Conservation (phyloP, 2,329 filamentous ascomycete species). For the Xylaria sp. region DNA sequence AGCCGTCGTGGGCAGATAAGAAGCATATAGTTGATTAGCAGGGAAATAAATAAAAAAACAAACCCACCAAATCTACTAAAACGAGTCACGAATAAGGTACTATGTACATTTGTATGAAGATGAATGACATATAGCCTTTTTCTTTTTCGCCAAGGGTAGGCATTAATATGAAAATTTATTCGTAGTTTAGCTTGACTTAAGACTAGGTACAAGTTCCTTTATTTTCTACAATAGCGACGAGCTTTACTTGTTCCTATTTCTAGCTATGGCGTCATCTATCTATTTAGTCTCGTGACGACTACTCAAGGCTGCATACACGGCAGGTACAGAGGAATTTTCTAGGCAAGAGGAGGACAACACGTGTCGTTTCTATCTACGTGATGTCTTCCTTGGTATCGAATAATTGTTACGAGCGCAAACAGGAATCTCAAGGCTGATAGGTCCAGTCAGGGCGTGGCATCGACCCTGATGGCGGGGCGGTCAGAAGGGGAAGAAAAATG, state of each 20-base stretch:
- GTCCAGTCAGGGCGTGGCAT: neutral
- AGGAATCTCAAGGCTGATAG: neutral
- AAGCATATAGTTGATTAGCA: constrained; percentile 67
- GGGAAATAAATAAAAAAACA: constrained; percentile 10
- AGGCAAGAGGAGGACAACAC: neutral
- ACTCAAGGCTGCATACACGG: neutral
- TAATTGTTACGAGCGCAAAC: neutral
- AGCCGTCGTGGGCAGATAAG: constrained; percentile 72
- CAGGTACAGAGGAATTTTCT: neutral
- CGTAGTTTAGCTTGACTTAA: too few species aligned
- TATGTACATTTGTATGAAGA: neutral
- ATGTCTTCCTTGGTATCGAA: neutral
- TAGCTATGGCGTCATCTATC: constrained; percentile 16
- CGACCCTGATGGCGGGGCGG: constrained; percentile 32
- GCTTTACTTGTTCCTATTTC: neutral
- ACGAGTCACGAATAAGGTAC: neutral
- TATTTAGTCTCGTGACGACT: constrained; percentile 1
- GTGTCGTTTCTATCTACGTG: neutral
- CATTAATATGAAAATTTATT: too few species aligned
- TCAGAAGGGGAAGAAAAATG: constrained; percentile 26
- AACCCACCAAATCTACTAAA: constrained; percentile 6
- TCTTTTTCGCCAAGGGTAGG: too few species aligned
- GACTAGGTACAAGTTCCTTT: too few species aligned
- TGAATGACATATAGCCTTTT: too few species aligned
- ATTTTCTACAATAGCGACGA: neutral